Base-by-base conservation (phyloP, 2,329 filamentous ascomycete species). In the Pseudopithomyces maydicus region DNA sequence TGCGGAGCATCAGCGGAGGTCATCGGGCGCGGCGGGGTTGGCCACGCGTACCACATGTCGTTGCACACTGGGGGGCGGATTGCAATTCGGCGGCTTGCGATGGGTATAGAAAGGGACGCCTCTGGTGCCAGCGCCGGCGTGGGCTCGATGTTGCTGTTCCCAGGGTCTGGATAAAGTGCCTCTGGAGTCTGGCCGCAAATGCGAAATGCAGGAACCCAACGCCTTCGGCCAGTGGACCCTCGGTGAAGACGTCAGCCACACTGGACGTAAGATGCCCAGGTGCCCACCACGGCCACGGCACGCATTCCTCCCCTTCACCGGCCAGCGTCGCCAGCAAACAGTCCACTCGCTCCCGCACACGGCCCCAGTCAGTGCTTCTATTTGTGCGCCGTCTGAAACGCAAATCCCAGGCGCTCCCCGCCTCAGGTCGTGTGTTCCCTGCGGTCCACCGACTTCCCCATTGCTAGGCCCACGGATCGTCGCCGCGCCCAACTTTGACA, bases 1-100 rank as follows among this genome's bases (percentile, higher is more conserved):
- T 97, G 68, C 54, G 61, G 53, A 33, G 58, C 53, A 58, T 68
- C 55, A 64, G 63, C 62, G 64, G 58, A 59, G 56, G 57, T 69
- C 59, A 62, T 56, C 48, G 43, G 49, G 35, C 38, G n/a, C 62
- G 59, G 54, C 56, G 64, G 56, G 51, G 57, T 35, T 22, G 46
- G 41, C 52, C 26, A 36, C 20, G 65, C 52, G 61, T 65, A 70
- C 67, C 67, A 71, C 67, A 71, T 71, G 61, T 59, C 48, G 55
- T 38, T 44, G 48, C 48, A 46, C 41, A 29, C 22, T 20, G 45
- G 35, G 17, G 26, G 26, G 23, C 20, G n/a, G n/a, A n/a, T 20
- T 42, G 22, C 20, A 41, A 22, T 20, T 15, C 20, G 12, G 19
- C 20, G 14, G 19, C 22, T 15, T 29, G 15, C 32, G 33, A 12